Conservation (phyloP, 75 land plant genomes). For the Adiantum capillusveneris region DNA sequence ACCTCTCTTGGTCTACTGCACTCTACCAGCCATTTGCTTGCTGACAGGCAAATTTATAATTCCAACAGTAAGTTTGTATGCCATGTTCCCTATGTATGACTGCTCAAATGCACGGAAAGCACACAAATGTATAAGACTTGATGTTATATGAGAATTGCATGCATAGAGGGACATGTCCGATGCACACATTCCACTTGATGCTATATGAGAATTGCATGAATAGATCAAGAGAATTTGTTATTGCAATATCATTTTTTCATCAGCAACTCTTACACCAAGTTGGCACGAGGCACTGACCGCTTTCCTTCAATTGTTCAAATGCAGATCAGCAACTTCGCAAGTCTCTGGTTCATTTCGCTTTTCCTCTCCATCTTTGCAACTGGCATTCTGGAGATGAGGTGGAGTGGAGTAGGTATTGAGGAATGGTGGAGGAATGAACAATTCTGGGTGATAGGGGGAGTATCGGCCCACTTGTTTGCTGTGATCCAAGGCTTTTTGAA, state of each 20-base stretch:
- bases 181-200: background rate
- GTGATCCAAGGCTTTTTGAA: slow-evolving; percentile 57
- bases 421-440: slow-evolving; percentile 80
- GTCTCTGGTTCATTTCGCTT: slow-evolving; percentile 47
- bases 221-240: background rate
- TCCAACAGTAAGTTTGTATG: slow-evolving; percentile 36
- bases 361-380: slow-evolving; percentile 65
- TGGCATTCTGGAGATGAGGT: slow-evolving; percentile 56
- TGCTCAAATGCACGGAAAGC: background rate
- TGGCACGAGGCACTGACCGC: too few relatives aligned
- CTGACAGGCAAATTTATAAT: slow-evolving; percentile 57
- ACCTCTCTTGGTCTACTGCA: slow-evolving; percentile 72
- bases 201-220: background rate
- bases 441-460: slow-evolving; percentile 67
- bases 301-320: background rate
- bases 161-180: background rate
- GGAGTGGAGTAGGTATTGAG: slow-evolving; percentile 66
- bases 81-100: background rate
- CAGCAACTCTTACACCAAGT: too few relatives aligned
- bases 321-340: slow-evolving; percentile 57
- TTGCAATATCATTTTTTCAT: background rate
- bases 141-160: too few relatives aligned
- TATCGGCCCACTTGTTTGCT: slow-evolving; percentile 55
- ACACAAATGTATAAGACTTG: too few relatives aligned
- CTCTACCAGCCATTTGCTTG: slow-evolving; percentile 72